Evolutionary conservation across 352 stramenopile species (phyloP).

Genomic region (Detonula confervacea): DNA sequence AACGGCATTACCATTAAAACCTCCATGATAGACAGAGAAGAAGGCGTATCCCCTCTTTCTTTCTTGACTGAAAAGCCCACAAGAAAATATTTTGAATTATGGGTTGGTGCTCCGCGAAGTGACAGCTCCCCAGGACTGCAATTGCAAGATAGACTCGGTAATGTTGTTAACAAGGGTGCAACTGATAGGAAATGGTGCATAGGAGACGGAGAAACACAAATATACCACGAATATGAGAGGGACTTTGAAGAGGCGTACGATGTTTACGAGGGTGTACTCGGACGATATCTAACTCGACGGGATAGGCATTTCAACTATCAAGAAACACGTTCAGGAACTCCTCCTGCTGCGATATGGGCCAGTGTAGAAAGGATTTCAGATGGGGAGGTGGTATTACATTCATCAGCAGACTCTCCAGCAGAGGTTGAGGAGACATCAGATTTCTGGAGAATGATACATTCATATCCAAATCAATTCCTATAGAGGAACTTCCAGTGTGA

Average conservation of each 20-base stretch:
- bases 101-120: not conserved
- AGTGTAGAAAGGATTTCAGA: too few relatives aligned
- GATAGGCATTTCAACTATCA: not conserved
- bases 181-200: not conserved
- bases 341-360: too few relatives aligned
- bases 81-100: not conserved
- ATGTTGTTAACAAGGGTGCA: not conserved
- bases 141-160: not conserved
- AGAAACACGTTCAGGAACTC: not conserved
- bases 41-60: not conserved
- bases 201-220: not conserved
- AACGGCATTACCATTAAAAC: not conserved
- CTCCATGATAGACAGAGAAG: not conserved
- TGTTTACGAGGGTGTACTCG: not conserved
- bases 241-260: not conserved
- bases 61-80: conserved; percentile 7
- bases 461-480: not conserved
- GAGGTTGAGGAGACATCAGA: not conserved
- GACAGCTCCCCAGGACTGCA: not conserved
- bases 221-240: too few relatives aligned
- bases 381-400: not conserved
- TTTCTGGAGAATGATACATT: not conserved
- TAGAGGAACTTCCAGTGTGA: not conserved
- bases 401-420: not conserved
- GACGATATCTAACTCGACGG: too few relatives aligned